Evolutionary conservation across 305 asterid genomes (phyloP), one percentile per base, ranked within the genome.

Genomic region (Withania somnifera): DNA sequence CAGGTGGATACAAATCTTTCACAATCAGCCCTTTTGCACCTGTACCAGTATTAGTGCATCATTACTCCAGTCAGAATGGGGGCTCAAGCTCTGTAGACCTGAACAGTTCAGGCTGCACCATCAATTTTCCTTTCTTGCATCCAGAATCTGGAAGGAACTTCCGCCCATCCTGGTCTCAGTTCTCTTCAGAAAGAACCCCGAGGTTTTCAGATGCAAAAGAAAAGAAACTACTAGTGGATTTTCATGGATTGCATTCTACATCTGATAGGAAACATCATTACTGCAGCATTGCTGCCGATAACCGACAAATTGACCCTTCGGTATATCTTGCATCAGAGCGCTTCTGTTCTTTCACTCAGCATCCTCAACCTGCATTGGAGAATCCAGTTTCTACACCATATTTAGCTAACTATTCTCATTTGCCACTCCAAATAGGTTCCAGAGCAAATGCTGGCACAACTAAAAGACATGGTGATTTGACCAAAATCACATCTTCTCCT

Each of bases 81-180:
- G 83, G 77, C 78, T 80, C 87, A 50, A 83, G 83, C 60, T 34
- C 83, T 13, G 24, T 80, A 81, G 84, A 73, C 40, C 82, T 83
- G 78, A 80, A 77, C 84, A 87, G 81, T 86, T 64, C 77, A 79
- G 34, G 77, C 47, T 83, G 89, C 53, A 36, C 88, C 73, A 80
- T 86, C 80, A 89, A 86, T 85, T 87, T 88, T 64, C 97, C 97
- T 76, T 86, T 88, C 83, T 66, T 82, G 86, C 87, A 84, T 81
- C 88, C 89, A 1, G 88, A 88, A 83, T 82, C 83, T 22, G 89
- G 71, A 77, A 84, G 81, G 73, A 86, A 82, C 68, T 81, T 79
- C 38, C 86, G 38, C 24, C 87, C 89, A 78, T 60, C 91, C 57
- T 69, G 88, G 90, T 76, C 83, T 77, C 87, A 45, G 71, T 79